These are phyloP conservation scores for Lithospermum erythrorhizon DNA, from an alignment of 257 asterid genomes.

Conservation along the genomic window DNA sequence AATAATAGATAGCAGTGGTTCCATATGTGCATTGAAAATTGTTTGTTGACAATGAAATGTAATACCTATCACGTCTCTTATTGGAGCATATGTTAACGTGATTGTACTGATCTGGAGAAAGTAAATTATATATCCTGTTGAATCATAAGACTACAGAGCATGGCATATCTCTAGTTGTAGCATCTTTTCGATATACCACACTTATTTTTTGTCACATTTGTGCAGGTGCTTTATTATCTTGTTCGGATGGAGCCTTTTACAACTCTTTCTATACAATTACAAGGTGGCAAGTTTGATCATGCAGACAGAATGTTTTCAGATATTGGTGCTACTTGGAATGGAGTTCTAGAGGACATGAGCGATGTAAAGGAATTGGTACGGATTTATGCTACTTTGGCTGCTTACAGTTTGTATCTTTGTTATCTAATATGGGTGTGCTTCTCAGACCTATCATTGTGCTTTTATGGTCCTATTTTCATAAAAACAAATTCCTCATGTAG, in stretches of 20 bases:
- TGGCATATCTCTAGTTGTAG: conserved; percentile 9
- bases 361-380: conserved; percentile 95
- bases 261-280: conserved; percentile 90
- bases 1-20: neutral
- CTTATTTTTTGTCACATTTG: conserved; percentile 15
- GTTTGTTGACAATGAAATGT: neutral
- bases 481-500: conserved; percentile 29
- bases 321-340: conserved; percentile 87
- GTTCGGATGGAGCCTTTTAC: conserved; percentile 92
- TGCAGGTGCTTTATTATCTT: conserved; percentile 89
- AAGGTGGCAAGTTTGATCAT: conserved; percentile 98
- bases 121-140: neutral
- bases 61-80: neutral
- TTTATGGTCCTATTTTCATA: neutral
- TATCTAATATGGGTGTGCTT: neutral
- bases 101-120: too few relatives aligned
- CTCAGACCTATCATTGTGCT: neutral
- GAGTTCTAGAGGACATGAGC: conserved; percentile 98
- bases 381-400: conserved; percentile 9
- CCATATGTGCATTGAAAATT: neutral
- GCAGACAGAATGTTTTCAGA: conserved; percentile 97
- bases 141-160: conserved; percentile 1
- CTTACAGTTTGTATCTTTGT: neutral
- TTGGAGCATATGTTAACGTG: neutral
- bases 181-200: neutral